Base-by-base conservation (phyloP, 768 basidiomycete species). In the Trametes cinnabarina region DNA sequence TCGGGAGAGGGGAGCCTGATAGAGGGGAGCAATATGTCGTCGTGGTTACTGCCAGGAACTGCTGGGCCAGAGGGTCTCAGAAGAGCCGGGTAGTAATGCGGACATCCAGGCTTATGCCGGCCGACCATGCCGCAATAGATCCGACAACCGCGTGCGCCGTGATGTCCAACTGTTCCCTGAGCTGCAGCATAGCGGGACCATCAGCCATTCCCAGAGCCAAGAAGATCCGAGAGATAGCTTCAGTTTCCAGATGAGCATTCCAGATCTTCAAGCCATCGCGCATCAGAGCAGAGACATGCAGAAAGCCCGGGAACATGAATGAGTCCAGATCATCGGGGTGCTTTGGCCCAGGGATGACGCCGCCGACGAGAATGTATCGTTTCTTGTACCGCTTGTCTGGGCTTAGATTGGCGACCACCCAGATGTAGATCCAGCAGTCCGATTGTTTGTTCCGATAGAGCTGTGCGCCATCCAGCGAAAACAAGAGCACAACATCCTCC, bases 81-180 rank as follows among this genome's bases (percentile, higher is more conserved):
- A 3, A 66, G 55, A 0, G 62, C 75, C 0, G 75, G 72, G 60
- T 74, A 79, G 48, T 79, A 78, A 1, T 71, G 10, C 0, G 58
- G 43, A 57, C 75, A 77, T 35, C 66, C 68, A 0, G 70, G 14
- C 47, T 76, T 76, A 10, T 57, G 66, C 3, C 72, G 67, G 0
- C 76, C 74, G 4, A 28, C 37, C 0, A 73, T 9, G 0, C 59
- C 51, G 61, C 77, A 80, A 47, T 66, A 71, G 0, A 72, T 5
- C 0, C 65, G 66, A 55, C 80, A 83, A 0, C 73, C 74, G 2
- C 0, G 64, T 63, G 52, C 79, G 0, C 74, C 73, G 10, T 69
- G 60, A 43, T 77, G 74, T 0, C 75, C 71, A 14, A 75, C 69
- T 32, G 69, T 59, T 0, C 76, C 76, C 58, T 69, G 68, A 10